Evolutionary conservation across 768 basidiomycete species (phyloP), one percentile per base, ranked within the genome.

Genomic region (Kwoniella sp.): DNA sequence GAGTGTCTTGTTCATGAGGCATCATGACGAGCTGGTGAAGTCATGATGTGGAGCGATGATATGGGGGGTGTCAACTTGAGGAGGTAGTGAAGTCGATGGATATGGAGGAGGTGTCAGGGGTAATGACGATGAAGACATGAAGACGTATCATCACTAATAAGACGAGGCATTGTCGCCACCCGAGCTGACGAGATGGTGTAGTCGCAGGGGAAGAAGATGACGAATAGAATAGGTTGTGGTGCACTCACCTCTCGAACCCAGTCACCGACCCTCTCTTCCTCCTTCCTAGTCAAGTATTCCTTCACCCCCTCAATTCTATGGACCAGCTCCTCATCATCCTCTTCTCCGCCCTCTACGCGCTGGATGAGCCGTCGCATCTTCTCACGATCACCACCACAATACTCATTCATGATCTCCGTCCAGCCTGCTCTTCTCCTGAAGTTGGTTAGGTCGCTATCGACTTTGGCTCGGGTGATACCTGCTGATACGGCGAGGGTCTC

Each of bases 241-340:
- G n/a, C n/a, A 68, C 74, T 70, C 60, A 73, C 74, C 55, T 73
- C 64, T n/a, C 66, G 33, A 2, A 76, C 59, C 72, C 72, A 76
- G 46, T 68, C 72, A 22, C 72, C 68, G 21, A 70, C 72, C 13
- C 65, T 22, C 30, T 68, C 68, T 21, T 66, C 67, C 58, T 69
- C 72, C 64, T 53, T 59, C n/a, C 63, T 55, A 29, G 37, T 37
- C 29, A 76, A 40, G 49, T 70, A 76, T 47, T 54, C 54, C 58
- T 63, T 64, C 8, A 73, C 60, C 26, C 64, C 55, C 36, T 71
- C 68, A 12, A 76, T 59, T 25, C 46, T 57, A 27, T 63, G 51
- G 19, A 68, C 0, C 6, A 70, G 52, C 6, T 61, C 67, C 54
- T 65, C 21, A 15, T 59, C 19, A 27, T 24, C 37, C 56, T 73